Evolutionary conservation across 1,139 yeast species (phyloP), one percentile per base, ranked within the genome.

Genomic region (Taphrina pruni): DNA sequence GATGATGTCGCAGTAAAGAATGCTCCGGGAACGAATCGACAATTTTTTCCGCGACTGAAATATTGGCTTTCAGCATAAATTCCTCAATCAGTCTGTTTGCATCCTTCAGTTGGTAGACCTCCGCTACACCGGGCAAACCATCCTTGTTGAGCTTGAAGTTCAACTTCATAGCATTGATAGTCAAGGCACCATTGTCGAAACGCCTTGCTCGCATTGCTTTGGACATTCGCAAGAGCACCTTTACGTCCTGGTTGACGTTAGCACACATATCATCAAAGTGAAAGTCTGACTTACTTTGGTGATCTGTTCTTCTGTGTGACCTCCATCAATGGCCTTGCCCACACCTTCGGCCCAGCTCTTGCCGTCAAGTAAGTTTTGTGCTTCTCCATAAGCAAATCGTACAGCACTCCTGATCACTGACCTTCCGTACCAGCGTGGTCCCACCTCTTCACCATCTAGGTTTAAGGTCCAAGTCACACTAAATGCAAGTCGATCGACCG

Each of bases 81-180:
- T 94, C 99, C 67, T 87, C 85, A 58, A 92, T 81, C 62, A 91
- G 82, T 70, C 85, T 84, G 66, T 83, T 82, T 0, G 92, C 87
- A 41, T 82, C 78, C 62, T 85, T 82, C 61, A 86, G 85, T 68
- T 88, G 87, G 78, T 89, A 90, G 32, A 93, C 85, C 76, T 92
- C 91, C 11, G 75, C 70, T 77, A 90, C 87, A 83, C 71, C 89
- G 82, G 70, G 88, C 82, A 88, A 90, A 73, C 86, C 86, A 75
- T 92, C 97, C 75, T 92, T 97, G 77, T 93, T 97, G 73, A 91
- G 80, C 75, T 87, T 91, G 75, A 88, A 90, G 74, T 89, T 80
- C 66, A 89, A 80, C 0, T 91, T 85, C 74, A 88, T 81, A 66
- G 82, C 81, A 12, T 88, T 55, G 36, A 69, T 60, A 11, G 64